Evolutionary conservation across 139 green algal genomes (phyloP).

Genomic region (Parachlorella kessleri): DNA sequence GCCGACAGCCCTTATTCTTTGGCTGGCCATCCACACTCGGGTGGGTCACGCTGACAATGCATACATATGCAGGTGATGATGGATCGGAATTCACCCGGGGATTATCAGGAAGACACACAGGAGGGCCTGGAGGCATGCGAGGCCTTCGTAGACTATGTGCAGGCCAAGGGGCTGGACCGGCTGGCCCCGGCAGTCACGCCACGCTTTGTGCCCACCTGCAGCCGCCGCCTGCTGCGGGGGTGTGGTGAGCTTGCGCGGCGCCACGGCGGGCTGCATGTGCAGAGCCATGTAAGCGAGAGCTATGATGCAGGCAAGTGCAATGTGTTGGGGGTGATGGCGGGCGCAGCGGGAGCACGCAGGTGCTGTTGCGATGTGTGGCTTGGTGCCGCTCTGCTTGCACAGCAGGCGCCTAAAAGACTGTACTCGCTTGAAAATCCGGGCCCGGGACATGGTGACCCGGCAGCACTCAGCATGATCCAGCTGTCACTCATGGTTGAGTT

Average conservation of each 20-base stretch:
- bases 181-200: constrained; percentile 68
- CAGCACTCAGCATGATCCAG: too few relatives aligned
- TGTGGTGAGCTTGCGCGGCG: constrained; percentile 43
- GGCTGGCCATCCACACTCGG: too few relatives aligned
- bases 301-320: constrained; percentile 62
- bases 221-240: constrained; percentile 54
- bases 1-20: too few relatives aligned
- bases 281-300: constrained; percentile 42
- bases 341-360: too few relatives aligned
- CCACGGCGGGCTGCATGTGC: constrained; percentile 22
- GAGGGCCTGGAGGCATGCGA: constrained; percentile 47
- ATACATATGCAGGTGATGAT: constrained; percentile 61
- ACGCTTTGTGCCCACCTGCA: constrained; percentile 78
- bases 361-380: too few relatives aligned
- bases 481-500: too few relatives aligned
- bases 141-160: constrained; percentile 42
- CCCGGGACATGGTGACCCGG: too few relatives aligned
- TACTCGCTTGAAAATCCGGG: too few relatives aligned
- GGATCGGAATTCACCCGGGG: constrained; percentile 57
- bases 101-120: constrained; percentile 53
- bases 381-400: too few relatives aligned
- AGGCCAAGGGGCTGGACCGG: constrained; percentile 18
- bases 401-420: too few relatives aligned
- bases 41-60: too few relatives aligned
- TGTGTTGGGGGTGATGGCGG: too few relatives aligned